Conservation (phyloP, 1,139 yeast genomes). For the Magnusiomyces suaveolens region DNA sequence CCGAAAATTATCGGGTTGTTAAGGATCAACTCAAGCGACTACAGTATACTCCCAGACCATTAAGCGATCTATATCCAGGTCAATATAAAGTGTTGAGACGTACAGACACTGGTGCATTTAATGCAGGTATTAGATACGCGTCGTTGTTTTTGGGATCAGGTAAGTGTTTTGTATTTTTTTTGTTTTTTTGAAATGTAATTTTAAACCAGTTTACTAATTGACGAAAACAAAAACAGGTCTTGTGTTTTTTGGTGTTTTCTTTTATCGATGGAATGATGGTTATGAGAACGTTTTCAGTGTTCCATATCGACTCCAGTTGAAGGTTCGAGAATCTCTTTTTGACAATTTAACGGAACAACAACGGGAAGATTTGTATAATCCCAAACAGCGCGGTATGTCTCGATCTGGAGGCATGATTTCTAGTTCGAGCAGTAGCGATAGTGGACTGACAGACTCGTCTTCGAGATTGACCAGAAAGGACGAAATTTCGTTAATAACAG, state of each 20-base stretch:
- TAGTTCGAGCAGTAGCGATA: background rate
- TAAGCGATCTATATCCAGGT: constrained; percentile 65
- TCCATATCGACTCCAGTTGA: constrained; percentile 53
- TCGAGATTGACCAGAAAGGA: constrained; percentile 32
- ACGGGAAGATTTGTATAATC: constrained; percentile 48
- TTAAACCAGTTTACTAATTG: background rate
- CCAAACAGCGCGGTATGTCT: constrained; percentile 31
- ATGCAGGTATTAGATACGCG: constrained; percentile 34
- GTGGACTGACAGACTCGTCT: background rate
- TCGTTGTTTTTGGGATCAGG: constrained; percentile 21
- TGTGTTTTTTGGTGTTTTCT: constrained; percentile 45
- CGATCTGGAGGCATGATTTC: constrained; percentile 21
- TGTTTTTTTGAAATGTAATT: background rate
- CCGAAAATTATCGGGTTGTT: constrained; percentile 60
- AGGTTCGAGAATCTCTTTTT: constrained; percentile 42
- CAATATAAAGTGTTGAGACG: constrained; percentile 63
- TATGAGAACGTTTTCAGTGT: constrained; percentile 65
- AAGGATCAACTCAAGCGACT: constrained; percentile 63
- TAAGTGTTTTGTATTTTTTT: background rate
- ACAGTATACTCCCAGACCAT: constrained; percentile 73
- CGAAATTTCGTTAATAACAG: constrained; percentile 11
- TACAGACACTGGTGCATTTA: constrained; percentile 46
- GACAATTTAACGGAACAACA: constrained; percentile 51
- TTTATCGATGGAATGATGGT: constrained; percentile 80
- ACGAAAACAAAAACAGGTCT: no score